A percentile compares a stretch with the other conserved stretches of the same genome.
These are phyloP conservation scores for Candida adriatica DNA, from an alignment of 805 yeast species.

Conservation along the genomic window DNA sequence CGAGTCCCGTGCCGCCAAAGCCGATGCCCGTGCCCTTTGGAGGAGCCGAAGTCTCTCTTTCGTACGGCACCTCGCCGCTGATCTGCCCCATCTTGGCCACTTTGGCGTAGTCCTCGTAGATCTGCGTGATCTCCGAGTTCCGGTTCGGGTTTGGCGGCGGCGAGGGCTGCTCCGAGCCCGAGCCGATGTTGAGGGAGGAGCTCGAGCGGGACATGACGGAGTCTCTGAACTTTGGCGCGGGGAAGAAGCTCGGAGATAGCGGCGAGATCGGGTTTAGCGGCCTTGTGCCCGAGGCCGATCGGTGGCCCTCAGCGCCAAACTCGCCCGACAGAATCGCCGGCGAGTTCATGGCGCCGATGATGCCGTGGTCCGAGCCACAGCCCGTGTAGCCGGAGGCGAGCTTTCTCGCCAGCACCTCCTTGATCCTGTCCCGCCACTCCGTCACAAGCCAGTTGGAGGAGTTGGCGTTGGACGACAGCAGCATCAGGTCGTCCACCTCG, in stretches of 20 bases:
- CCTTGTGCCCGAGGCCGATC: constrained; percentile 3
- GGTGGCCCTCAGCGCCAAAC: constrained; percentile 14
- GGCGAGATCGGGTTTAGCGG: constrained; percentile 26
- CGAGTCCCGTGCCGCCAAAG: constrained; percentile 7
- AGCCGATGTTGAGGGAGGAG: constrained; percentile 11
- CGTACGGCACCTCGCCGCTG: neutral
- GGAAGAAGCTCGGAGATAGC: constrained; percentile 30
- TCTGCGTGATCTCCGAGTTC: constrained; percentile 26
- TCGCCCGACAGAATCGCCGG: constrained; percentile 35
- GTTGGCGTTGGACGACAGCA: constrained; percentile 29
- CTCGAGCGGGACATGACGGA: constrained; percentile 18
- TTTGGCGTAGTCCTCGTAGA: constrained; percentile 26
- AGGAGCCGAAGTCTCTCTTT: neutral
- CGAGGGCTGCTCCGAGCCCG: constrained; percentile 8
- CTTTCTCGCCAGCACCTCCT: constrained; percentile 48
- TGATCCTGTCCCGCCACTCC: constrained; percentile 56
- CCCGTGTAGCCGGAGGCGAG: constrained; percentile 61
- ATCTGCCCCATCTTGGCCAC: constrained; percentile 14
- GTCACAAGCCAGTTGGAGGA: constrained; percentile 45
- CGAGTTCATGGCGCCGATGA: constrained; percentile 51
- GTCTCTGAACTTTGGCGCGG: constrained; percentile 26
- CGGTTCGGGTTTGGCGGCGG: constrained; percentile 18
- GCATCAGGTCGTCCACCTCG: constrained; percentile 51
- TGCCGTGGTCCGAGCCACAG: constrained; percentile 63
- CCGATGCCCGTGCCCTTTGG: constrained; percentile 12